Percentiles rank a stretch among this genome's conserved stretches.
Evolutionary conservation across 1,284 basidiomycete genomes (phyloP).

Genomic region (Spongiforma sp.): DNA sequence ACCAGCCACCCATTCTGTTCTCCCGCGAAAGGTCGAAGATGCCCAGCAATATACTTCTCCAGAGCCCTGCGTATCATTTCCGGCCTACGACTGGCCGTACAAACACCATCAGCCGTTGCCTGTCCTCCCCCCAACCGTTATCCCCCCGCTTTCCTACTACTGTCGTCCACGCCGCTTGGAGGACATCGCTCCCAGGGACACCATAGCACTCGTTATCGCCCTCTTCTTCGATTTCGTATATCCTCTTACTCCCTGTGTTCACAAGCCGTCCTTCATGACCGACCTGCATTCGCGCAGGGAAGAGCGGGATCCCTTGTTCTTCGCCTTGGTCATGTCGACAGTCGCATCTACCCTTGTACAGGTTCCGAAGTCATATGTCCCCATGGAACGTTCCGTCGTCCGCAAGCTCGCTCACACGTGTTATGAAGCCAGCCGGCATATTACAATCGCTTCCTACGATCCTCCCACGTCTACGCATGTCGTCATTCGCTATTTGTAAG

Average conservation of each 20-base stretch:
- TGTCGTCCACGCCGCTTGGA: conserved; percentile 73
- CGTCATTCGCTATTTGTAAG: conserved; percentile 83
- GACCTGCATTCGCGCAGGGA: conserved; percentile 79
- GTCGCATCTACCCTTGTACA: conserved; percentile 85
- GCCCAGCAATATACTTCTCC: conserved; percentile 47
- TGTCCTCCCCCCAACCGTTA: conserved; percentile 52
- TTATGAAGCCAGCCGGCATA: conserved; percentile 80
- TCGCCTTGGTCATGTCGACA: conserved; percentile 85
- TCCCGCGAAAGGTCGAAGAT: conserved; percentile 49
- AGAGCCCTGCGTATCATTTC: conserved; percentile 64
- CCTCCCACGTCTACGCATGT: conserved; percentile 83
- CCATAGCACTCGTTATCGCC: conserved; percentile 77
- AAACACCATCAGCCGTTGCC: conserved; percentile 62
- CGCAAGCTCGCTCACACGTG: conserved; percentile 79
- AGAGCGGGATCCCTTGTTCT: conserved; percentile 85
- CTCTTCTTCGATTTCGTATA: conserved; percentile 92
- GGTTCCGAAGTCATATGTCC: conserved; percentile 79
- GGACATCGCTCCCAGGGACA: conserved; percentile 77
- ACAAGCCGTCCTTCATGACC: conserved; percentile 86
- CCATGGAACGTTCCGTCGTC: conserved; percentile 79
- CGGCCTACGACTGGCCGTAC: conserved; percentile 73
- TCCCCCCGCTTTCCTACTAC: conserved; percentile 74
- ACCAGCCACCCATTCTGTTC: conserved; percentile 32
- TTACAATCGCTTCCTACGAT: conserved; percentile 79
- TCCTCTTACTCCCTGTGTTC: conserved; percentile 81